Evolutionary conservation across 805 yeast species (phyloP), one percentile per base, ranked within the genome.

Genomic region (Candida xiaguanensis): DNA sequence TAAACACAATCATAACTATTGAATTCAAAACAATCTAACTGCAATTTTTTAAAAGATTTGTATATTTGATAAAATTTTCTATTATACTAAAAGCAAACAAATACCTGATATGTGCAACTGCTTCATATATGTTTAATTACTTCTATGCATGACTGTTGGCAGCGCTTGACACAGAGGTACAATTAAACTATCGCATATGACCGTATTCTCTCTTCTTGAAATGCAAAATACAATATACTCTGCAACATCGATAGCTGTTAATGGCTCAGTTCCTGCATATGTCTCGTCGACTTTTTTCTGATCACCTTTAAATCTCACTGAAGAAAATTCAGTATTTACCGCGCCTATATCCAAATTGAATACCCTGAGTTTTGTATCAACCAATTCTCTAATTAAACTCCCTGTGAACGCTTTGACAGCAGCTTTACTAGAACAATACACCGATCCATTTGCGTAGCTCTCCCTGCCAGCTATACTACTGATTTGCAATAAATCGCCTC

Each of bases 341-440:
- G 66, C 67, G 41, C 71, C 71, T 2, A 70, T 70, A 42, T 61
- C 66, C 16, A 65, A 63, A 50, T 65, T 70, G 46, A 65, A 41
- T 12, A 65, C 66, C 40, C 71, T 53, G 35, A 65, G 61, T 15
- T 47, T 50, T 13, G 70, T 63, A 46, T 49, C 51, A 40, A 65
- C 59, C 42, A 59, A 50, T 44, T 65, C 71, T 44, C 63, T 63
- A 41, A 70, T 55, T 46, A 65, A 61, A 2, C 64, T 36, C 23
- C 53, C 53, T 3, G 67, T 47, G 43, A 65, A 65, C 34, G 47
- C 61, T 24, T 55, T 54, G 14, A 63, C 66, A 11, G 67, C 65
- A 1, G 68, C 60, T 48, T 65, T 65, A 31, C 64, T 48, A 9
- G 68, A 67, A 48, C 71, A 65, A 45, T 65, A 65, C 15, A 65